A percentile compares a stretch with the other conserved stretches of the same genome.
Conservation (phyloP, 225 moss, liverwort and hornwort species). For the Pseudisothecium myosuroides region DNA sequence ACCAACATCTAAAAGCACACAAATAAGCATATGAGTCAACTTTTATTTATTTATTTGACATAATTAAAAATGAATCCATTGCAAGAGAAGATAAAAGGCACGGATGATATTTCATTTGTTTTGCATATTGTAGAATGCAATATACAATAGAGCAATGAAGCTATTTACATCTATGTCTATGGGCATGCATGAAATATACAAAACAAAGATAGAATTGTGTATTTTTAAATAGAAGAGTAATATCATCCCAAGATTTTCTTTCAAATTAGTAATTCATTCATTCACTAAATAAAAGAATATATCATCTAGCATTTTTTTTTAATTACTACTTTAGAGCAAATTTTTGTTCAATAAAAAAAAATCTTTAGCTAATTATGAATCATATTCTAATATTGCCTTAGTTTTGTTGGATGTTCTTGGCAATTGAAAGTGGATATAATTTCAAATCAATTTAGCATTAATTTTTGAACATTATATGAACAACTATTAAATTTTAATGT, state of each 20-base stretch:
- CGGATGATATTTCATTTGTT: neutral
- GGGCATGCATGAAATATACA: neutral
- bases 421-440: neutral
- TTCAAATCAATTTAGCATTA: neutral
- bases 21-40: fast-evolving
- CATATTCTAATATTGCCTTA: neutral
- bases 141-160: neutral
- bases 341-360: neutral
- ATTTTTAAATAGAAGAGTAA: neutral
- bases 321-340: neutral
- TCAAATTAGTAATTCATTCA: neutral
- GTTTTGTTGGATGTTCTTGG: neutral
- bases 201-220: neutral
- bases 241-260: neutral
- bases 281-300: neutral
- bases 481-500: neutral
- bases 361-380: neutral
- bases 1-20: neutral
- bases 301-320: too few relatives aligned
- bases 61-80: neutral
- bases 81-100: neutral
- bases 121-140: neutral
- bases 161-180: neutral
- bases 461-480: neutral
- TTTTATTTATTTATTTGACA: neutral